phyloP scores from a whole-genome alignment of 1,284 basidiomycete species.

The Phylloporus gajari region DNA sequence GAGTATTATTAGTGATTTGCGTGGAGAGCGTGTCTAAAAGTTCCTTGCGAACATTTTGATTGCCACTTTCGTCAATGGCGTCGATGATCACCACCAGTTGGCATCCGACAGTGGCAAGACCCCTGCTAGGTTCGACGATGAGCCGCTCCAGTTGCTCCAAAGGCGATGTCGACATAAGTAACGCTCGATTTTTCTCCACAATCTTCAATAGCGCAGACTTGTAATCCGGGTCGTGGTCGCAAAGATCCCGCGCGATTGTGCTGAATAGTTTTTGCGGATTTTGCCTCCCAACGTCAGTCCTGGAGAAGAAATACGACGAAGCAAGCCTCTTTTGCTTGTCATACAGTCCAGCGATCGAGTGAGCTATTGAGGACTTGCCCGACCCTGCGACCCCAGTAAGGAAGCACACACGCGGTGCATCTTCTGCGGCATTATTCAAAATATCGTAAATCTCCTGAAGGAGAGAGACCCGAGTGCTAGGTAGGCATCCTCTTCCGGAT shows the following conservation, averaged over 20 bases:
- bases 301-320: background rate
- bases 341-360: no score
- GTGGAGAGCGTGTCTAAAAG: conserved; percentile 1
- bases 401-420: no score
- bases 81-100: conserved; percentile 18
- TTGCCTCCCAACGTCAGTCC: background rate
- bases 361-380: no score
- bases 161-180: conserved; percentile 8
- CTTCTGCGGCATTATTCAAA: background rate
- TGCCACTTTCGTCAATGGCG: conserved; percentile 22
- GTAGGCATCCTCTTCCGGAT: background rate
- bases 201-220: background rate
- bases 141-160: conserved; percentile 10
- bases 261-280: background rate
- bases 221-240: conserved; percentile 4
- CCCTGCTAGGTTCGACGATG: conserved; percentile 10
- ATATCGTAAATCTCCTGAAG: background rate
- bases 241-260: background rate
- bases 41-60: background rate
- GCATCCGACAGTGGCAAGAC: conserved; percentile 6
- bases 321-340: background rate
- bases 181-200: conserved; percentile 7
- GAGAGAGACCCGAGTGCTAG: conserved; percentile 1
- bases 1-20: background rate
- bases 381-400: no score